phyloP scores from a whole-genome alignment of 169 alveolate genomes.

The Plasmodium sp. region DNA sequence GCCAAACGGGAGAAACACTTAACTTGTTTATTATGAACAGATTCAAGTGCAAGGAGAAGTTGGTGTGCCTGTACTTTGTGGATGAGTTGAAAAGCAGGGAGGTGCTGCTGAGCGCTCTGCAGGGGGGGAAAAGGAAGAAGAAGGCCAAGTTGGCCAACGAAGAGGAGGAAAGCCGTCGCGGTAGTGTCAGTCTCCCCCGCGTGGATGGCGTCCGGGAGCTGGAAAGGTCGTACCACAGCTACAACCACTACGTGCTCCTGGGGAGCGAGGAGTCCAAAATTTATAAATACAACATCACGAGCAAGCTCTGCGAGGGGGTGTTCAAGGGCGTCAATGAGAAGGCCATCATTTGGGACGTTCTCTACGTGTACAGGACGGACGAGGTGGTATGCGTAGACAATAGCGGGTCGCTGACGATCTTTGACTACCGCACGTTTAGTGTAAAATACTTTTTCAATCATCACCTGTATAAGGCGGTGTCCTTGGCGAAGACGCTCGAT shows the following conservation, averaged over 20 bases:
- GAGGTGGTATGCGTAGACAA: slow-evolving; percentile 62
- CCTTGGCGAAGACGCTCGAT: slow-evolving; percentile 33
- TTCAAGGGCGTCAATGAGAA: slow-evolving; percentile 15
- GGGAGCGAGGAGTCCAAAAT: slow-evolving; percentile 65
- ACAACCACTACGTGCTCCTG: slow-evolving; percentile 41
- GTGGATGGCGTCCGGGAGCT: background rate
- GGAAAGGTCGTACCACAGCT: slow-evolving; percentile 24
- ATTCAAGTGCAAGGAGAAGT: slow-evolving; percentile 44
- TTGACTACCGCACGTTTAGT: slow-evolving; percentile 4
- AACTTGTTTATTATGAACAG: slow-evolving; percentile 18
- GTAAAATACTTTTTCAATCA: slow-evolving; percentile 24
- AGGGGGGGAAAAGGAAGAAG: background rate
- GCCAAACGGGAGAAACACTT: background rate
- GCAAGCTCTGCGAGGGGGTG: slow-evolving; percentile 21
- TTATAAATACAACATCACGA: slow-evolving; percentile 28
- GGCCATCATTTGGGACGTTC: slow-evolving; percentile 41
- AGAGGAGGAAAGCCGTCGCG: too few relatives aligned
- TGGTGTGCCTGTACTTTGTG: slow-evolving; percentile 23
- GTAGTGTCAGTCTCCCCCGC: too few relatives aligned
- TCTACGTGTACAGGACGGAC: slow-evolving; percentile 37
- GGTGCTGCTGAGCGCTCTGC: background rate
- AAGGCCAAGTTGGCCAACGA: background rate
- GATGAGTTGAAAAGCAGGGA: slow-evolving; percentile 4
- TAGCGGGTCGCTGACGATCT: slow-evolving; percentile 12
- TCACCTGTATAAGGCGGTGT: slow-evolving; percentile 30